Percentiles rank a stretch among this genome's conserved stretches.
Conservation (phyloP, 257 asterid species). For the Salvia splendens region DNA sequence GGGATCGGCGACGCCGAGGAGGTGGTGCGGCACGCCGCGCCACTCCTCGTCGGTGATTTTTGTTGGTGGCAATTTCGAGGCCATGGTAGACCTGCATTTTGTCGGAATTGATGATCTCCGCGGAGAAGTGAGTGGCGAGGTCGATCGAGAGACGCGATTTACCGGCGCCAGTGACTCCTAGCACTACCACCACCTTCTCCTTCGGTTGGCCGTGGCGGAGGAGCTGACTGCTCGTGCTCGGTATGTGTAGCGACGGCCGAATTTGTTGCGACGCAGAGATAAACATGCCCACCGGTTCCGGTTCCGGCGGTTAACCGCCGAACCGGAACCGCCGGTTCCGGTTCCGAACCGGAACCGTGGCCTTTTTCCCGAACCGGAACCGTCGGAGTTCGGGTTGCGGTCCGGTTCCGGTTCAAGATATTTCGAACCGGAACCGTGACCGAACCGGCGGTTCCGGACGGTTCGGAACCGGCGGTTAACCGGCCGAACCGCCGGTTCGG, state of each 20-base stretch:
- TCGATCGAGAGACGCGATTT: conserved; percentile 84
- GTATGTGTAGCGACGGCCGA: conserved; percentile 40
- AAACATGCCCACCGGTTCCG: too few species aligned
- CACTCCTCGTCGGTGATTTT: conserved; percentile 74
- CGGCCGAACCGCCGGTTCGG: too few species aligned
- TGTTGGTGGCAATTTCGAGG: conserved; percentile 77
- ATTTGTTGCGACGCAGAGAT: conserved; percentile 44
- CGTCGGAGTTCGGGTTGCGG: too few species aligned
- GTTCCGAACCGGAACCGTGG: too few species aligned
- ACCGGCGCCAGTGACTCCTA: conserved; percentile 95
- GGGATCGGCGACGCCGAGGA: conserved; percentile 47
- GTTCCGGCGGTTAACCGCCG: too few species aligned
- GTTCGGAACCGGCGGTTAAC: too few species aligned
- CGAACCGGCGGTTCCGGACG: too few species aligned
- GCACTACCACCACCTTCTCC: conserved; percentile 76
- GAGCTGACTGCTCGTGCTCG: conserved; percentile 14
- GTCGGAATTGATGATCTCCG: conserved; percentile 81
- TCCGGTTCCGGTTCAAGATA: too few species aligned
- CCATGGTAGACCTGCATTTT: conserved; percentile 84
- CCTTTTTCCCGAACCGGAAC: too few species aligned
- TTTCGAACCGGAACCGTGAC: too few species aligned
- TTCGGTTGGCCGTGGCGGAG: conserved; percentile 38
- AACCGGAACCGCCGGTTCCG: too few species aligned
- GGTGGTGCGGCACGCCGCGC: conserved; percentile 81
- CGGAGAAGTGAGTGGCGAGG: conserved; percentile 66